Conservation (phyloP, 768 basidiomycete genomes). For the Infundibulicybe gibba region DNA sequence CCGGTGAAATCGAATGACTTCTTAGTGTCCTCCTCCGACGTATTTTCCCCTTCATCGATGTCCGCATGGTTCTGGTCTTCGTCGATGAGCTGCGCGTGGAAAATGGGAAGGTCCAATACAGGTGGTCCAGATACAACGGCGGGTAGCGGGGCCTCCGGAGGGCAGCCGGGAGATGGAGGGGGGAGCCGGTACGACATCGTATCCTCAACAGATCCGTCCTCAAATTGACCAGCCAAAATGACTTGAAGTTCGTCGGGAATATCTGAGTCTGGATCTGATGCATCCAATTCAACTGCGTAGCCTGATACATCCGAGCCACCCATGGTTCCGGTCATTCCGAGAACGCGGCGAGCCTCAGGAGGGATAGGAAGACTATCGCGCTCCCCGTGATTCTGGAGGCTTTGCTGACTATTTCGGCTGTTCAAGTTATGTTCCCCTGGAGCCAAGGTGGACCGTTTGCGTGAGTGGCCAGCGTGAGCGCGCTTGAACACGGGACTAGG, state of each 20-base stretch:
- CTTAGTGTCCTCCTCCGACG: slow-evolving; percentile 65
- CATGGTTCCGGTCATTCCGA: slow-evolving; percentile 67
- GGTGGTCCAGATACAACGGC: slow-evolving; percentile 11
- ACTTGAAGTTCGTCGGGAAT: slow-evolving; percentile 76
- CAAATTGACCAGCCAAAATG: slow-evolving; percentile 43
- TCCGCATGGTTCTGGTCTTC: slow-evolving; percentile 37
- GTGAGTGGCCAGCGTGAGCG: slow-evolving; percentile 13
- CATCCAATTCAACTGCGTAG: slow-evolving; percentile 43
- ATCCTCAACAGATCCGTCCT: slow-evolving; percentile 30
- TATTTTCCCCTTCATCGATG: slow-evolving; percentile 32
- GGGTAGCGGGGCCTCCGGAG: slow-evolving; percentile 38
- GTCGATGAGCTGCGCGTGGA: slow-evolving; percentile 42
- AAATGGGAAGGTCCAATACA: slow-evolving; percentile 27
- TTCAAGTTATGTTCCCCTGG: slow-evolving; percentile 12
- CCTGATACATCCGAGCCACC: slow-evolving; percentile 52
- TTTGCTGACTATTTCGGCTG: slow-evolving; percentile 13
- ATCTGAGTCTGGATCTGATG: slow-evolving; percentile 69
- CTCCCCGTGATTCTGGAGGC: slow-evolving; percentile 6
- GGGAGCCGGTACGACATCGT: slow-evolving; percentile 26
- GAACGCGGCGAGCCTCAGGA: slow-evolving; percentile 47
- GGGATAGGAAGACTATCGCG: slow-evolving; percentile 32
- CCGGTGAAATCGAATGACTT: slow-evolving; percentile 85
- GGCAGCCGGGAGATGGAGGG: slow-evolving; percentile 37
- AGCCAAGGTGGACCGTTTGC: slow-evolving; percentile 20
- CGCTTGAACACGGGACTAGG: slow-evolving; percentile 34